phyloP scores from a whole-genome alignment of 805 yeast species.

The Metschnikowia bowlesiae region DNA sequence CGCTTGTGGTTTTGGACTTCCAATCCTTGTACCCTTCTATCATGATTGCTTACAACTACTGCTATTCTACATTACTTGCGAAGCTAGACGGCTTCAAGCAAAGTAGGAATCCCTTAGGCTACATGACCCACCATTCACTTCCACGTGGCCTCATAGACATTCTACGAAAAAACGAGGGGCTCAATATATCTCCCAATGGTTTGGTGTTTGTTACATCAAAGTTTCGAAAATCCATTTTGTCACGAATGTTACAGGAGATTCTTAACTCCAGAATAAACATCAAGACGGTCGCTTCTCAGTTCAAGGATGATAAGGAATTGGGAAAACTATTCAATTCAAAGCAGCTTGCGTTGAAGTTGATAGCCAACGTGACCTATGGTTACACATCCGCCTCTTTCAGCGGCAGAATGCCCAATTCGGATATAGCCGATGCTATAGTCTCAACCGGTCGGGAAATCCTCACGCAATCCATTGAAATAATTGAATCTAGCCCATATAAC shows the following conservation, averaged over 20 bases:
- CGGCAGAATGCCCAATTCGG: conserved; percentile 96
- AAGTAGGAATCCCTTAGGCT: conserved; percentile 50
- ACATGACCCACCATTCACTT: conserved; percentile 39
- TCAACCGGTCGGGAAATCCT: conserved; percentile 85
- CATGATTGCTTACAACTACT: conserved; percentile 98
- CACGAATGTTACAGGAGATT: conserved; percentile 81
- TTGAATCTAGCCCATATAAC: conserved; percentile 68
- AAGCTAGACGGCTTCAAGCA: conserved; percentile 51
- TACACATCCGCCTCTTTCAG: conserved; percentile 92
- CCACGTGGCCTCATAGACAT: conserved; percentile 55
- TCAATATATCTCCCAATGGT: conserved; percentile 84
- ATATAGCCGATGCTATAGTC: conserved; percentile 91
- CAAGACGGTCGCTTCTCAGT: conserved; percentile 61
- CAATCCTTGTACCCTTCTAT: conserved; percentile 95
- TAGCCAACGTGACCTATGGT: conserved; percentile 96
- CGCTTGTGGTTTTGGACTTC: conserved; percentile 85
- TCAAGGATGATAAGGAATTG: conserved; percentile 44
- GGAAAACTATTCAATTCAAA: conserved; percentile 62
- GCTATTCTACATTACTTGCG: conserved; percentile 72
- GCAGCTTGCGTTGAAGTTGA: conserved; percentile 81
- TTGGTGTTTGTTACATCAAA: conserved; percentile 63
- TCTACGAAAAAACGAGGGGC: conserved; percentile 43
- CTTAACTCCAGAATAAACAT: conserved; percentile 75
- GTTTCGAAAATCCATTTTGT: conserved; percentile 66
- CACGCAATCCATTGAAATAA: conserved; percentile 61